These are phyloP conservation scores for Mortierella sp. DNA, from an alignment of 371 early-diverging fungal species.

Conservation along the genomic window DNA sequence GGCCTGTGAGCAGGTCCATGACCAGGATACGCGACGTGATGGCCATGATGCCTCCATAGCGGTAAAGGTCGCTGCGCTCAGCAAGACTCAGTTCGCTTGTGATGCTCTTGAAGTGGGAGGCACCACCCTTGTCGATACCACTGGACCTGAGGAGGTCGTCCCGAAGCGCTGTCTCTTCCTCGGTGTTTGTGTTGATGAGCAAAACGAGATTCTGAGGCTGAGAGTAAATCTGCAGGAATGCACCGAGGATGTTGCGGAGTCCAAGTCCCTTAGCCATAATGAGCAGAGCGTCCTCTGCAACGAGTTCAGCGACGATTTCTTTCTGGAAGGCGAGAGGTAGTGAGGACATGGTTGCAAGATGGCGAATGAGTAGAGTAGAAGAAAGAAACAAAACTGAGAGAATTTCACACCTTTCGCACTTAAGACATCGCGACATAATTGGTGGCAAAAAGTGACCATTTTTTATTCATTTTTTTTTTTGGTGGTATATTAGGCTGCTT, in stretches of 20 bases:
- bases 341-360: slow-evolving; percentile 23
- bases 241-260: slow-evolving; percentile 74
- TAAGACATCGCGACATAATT: slow-evolving; percentile 2
- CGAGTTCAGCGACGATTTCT: slow-evolving; percentile 76
- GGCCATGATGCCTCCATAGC: slow-evolving; percentile 90
- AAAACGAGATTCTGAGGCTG: slow-evolving; percentile 84
- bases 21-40: slow-evolving; percentile 93
- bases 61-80: slow-evolving; percentile 79
- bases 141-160: slow-evolving; percentile 64
- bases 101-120: slow-evolving; percentile 46
- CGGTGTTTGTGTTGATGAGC: slow-evolving; percentile 80
- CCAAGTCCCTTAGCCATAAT: slow-evolving; percentile 89
- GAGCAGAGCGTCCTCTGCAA: slow-evolving; percentile 86
- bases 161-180: slow-evolving; percentile 72
- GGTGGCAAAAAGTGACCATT: slow-evolving; percentile 35
- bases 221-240: slow-evolving; percentile 79
- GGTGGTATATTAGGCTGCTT: no score
- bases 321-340: slow-evolving; percentile 76
- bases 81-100: slow-evolving; percentile 50
- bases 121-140: slow-evolving; percentile 63
- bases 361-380: not conserved
- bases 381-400: not conserved
- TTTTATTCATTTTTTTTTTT: not conserved
- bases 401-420: not conserved
- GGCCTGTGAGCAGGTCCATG: slow-evolving; percentile 92